Evolutionary conservation across 2,329 filamentous ascomycete species (phyloP).

Genomic region (Penicillium expansum): DNA sequence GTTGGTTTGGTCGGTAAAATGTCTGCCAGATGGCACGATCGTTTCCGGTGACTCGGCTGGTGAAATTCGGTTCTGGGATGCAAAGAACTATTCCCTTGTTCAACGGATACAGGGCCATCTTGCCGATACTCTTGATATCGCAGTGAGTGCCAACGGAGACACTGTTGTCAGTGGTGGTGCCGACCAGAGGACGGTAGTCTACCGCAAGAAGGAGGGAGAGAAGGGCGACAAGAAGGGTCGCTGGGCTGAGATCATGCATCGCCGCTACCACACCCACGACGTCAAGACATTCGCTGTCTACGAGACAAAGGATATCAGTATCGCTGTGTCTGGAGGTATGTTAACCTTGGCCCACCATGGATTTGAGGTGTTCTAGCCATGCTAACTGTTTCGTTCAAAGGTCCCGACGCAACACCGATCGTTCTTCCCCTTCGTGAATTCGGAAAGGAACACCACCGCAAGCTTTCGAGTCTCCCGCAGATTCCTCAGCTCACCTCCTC

Average conservation of each 20-base stretch:
- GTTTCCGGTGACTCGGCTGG: constrained; percentile 94
- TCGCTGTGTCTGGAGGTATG: constrained; percentile 86
- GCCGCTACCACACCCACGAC: constrained; percentile 87
- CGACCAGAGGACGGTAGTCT: constrained; percentile 81
- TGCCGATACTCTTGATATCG: constrained; percentile 87
- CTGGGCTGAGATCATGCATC: constrained; percentile 84
- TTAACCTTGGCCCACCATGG: background rate
- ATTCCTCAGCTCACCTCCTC: constrained; percentile 70
- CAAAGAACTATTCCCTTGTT: constrained; percentile 81
- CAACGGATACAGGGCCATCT: constrained; percentile 85
- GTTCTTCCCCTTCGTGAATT: constrained; percentile 76
- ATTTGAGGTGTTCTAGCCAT: constrained; percentile 7
- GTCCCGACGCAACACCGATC: constrained; percentile 79
- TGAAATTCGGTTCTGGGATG: constrained; percentile 90
- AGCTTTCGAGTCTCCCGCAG: constrained; percentile 81
- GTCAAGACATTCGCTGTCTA: constrained; percentile 92
- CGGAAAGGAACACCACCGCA: constrained; percentile 75
- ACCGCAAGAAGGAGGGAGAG: constrained; percentile 58
- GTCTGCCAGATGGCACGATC: constrained; percentile 81
- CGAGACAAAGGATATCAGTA: constrained; percentile 77
- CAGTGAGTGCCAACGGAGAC: constrained; percentile 73
- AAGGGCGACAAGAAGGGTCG: constrained; percentile 56
- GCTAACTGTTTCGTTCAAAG: constrained; percentile 48
- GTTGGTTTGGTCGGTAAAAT: constrained; percentile 91
- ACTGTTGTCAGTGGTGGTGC: constrained; percentile 87